Conservation (phyloP, 176 grass and related monocot species). For the Triticum dicoccoides region DNA sequence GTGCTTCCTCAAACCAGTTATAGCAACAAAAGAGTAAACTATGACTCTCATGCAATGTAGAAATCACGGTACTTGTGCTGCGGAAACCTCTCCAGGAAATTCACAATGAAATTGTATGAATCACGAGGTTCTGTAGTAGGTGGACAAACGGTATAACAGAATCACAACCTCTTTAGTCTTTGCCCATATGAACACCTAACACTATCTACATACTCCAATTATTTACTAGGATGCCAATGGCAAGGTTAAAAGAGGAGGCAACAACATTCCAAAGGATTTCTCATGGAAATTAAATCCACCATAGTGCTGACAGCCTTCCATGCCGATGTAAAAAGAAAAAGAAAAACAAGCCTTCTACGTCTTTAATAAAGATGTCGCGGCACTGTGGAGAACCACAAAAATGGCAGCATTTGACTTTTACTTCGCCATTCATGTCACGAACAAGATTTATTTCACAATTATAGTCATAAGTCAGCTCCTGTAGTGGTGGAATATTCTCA, state of each 20-base stretch:
- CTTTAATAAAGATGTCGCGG: constrained; percentile 53
- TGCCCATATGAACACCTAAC: background rate
- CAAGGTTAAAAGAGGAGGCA: background rate
- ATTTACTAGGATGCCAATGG: background rate
- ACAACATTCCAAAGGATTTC: background rate
- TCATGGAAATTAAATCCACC: background rate
- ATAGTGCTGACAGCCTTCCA: background rate
- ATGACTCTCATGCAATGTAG: background rate
- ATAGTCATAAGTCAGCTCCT: too few relatives aligned
- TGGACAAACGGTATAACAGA: background rate
- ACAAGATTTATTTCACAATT: background rate
- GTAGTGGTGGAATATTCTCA: too few relatives aligned
- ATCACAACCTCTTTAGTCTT: background rate
- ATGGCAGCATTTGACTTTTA: constrained; percentile 43
- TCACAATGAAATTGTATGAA: background rate
- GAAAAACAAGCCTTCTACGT: background rate
- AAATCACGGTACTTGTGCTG: background rate
- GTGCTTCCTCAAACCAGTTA: too few relatives aligned
- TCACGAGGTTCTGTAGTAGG: background rate
- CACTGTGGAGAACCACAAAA: constrained; percentile 51
- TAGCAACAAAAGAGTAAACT: too few relatives aligned
- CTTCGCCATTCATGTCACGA: constrained; percentile 31
- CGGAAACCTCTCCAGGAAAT: background rate
- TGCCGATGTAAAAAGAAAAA: background rate
- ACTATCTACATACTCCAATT: background rate